Conservation (phyloP, 2,329 filamentous ascomycete genomes). For the Pseudocercospora fuligena region DNA sequence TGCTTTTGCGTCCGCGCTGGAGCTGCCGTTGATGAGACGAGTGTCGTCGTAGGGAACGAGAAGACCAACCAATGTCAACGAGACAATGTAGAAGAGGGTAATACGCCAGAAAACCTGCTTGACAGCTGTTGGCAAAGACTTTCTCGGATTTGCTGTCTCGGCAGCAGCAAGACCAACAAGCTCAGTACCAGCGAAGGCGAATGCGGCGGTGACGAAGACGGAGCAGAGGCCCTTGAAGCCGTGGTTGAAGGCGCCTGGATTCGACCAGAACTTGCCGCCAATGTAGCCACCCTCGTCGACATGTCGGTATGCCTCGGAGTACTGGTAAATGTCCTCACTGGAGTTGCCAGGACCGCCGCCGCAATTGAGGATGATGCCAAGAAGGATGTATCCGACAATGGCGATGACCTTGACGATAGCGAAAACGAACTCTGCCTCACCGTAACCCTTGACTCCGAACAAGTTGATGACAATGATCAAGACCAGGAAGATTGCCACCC, state of each 20-base stretch:
- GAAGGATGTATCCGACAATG: constrained; percentile 67
- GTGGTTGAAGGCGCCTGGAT: constrained; percentile 51
- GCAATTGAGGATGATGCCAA: constrained; percentile 64
- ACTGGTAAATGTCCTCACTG: constrained; percentile 12
- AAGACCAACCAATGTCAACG: constrained; percentile 41
- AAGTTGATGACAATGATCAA: constrained; percentile 40
- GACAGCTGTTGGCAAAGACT: constrained; percentile 45
- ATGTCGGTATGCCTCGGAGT: constrained; percentile 12
- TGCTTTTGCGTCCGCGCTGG: constrained; percentile 46
- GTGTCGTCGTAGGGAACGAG: constrained; percentile 40
- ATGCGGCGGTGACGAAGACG: constrained; percentile 68
- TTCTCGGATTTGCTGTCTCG: constrained; percentile 58
- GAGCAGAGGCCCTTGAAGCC: constrained; percentile 69
- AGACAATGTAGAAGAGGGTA: constrained; percentile 42
- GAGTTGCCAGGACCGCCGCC: constrained; percentile 58
- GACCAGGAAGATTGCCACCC: constrained; percentile 42
- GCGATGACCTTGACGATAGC: constrained; percentile 47
- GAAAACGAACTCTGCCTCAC: constrained; percentile 44
- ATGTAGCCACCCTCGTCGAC: constrained; percentile 60
- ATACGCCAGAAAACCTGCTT: constrained; percentile 46
- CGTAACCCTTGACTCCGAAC: constrained; percentile 43
- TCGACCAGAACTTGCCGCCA: constrained; percentile 58
- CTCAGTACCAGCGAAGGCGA: constrained; percentile 68
- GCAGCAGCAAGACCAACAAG: constrained; percentile 62
- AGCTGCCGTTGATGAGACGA: constrained; percentile 42